Conservation (phyloP, 495 filamentous ascomycete species). For the Trichoderma gamsii region DNA sequence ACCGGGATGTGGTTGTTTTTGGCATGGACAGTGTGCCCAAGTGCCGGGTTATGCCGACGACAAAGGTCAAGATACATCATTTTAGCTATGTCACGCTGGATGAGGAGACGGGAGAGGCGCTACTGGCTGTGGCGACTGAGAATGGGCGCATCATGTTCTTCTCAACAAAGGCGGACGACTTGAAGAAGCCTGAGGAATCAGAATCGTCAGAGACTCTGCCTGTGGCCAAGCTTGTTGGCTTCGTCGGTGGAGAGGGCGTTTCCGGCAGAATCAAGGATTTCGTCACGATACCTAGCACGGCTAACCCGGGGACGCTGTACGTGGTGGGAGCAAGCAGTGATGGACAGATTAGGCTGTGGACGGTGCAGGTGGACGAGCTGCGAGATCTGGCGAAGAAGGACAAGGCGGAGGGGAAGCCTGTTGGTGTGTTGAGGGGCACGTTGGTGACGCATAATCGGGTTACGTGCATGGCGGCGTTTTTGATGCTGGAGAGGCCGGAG, state of each 20-base stretch:
- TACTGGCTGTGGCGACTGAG: slow-evolving; percentile 82
- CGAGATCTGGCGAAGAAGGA: slow-evolving; percentile 23
- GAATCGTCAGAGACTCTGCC: slow-evolving; percentile 33
- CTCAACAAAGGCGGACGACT: slow-evolving; percentile 47
- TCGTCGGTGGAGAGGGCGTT: slow-evolving; percentile 69
- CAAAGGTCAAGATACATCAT: slow-evolving; percentile 74
- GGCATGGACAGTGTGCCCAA: slow-evolving; percentile 80
- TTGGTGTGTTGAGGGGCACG: slow-evolving; percentile 67
- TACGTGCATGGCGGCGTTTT: slow-evolving; percentile 80
- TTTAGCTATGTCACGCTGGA: slow-evolving; percentile 59
- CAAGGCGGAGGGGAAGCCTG: slow-evolving; percentile 39
- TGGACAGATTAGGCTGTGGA: slow-evolving; percentile 73
- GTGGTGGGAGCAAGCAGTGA: slow-evolving; percentile 78
- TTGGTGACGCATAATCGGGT: slow-evolving; percentile 85
- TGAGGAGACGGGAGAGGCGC: slow-evolving; percentile 37
- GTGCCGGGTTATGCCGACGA: slow-evolving; percentile 60
- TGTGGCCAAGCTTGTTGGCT: slow-evolving; percentile 56
- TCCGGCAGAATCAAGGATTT: slow-evolving; percentile 84
- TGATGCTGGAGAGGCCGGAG: slow-evolving; percentile 61
- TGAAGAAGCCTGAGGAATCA: slow-evolving; percentile 17
- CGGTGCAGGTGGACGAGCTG: slow-evolving; percentile 41
- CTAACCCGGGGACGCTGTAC: slow-evolving; percentile 41
- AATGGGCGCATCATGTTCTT: slow-evolving; percentile 87
- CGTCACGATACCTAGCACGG: slow-evolving; percentile 46
- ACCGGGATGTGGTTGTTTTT: slow-evolving; percentile 77